A percentile compares a stretch with the other conserved stretches of the same genome.
These are phyloP conservation scores for Jackrogersella multiformis DNA, from an alignment of 495 filamentous ascomycete genomes.

Conservation along the genomic window DNA sequence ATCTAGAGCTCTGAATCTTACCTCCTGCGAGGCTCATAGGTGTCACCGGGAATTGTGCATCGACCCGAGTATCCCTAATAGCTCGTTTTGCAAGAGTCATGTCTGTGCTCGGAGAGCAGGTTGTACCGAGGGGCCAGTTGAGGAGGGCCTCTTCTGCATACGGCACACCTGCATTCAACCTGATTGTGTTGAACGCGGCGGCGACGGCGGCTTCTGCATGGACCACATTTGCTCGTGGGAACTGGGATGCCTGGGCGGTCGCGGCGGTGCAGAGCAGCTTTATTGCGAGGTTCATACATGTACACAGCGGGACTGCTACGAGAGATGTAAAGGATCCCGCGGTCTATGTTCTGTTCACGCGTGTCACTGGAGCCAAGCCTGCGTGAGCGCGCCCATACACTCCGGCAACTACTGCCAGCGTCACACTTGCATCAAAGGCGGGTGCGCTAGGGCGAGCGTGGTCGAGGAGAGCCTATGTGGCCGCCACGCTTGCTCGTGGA, in stretches of 20 bases:
- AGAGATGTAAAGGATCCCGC: constrained; percentile 24
- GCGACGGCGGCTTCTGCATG: constrained; percentile 29
- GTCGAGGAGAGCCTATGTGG: constrained; percentile 27
- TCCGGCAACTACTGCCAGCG: constrained; percentile 27
- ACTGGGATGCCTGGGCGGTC: constrained; percentile 21
- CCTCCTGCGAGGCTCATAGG: constrained; percentile 23
- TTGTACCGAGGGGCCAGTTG: constrained; percentile 24
- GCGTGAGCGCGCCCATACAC: constrained; percentile 9
- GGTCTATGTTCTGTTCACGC: constrained; percentile 33
- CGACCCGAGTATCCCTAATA: constrained; percentile 19
- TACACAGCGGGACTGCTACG: constrained; percentile 8
- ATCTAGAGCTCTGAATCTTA: constrained; percentile 12
- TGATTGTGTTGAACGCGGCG: constrained; percentile 23
- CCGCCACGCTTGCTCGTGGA: constrained; percentile 37
- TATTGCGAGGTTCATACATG: constrained; percentile 39
- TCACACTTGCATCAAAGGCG: constrained; percentile 26
- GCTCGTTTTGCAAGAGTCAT: constrained; percentile 28
- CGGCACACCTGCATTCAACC: constrained; percentile 20
- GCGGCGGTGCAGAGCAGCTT: constrained; percentile 14
- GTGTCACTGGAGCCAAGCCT: constrained; percentile 29
- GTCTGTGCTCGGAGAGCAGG: constrained; percentile 18
- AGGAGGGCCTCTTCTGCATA: constrained; percentile 16
- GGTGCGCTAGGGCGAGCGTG: constrained; percentile 28
- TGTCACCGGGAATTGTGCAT: constrained; percentile 16
- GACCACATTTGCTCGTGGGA: constrained; percentile 35